phyloP scores from a whole-genome alignment of 371 early-diverging fungal species.

The Mucor lusitanicus region DNA sequence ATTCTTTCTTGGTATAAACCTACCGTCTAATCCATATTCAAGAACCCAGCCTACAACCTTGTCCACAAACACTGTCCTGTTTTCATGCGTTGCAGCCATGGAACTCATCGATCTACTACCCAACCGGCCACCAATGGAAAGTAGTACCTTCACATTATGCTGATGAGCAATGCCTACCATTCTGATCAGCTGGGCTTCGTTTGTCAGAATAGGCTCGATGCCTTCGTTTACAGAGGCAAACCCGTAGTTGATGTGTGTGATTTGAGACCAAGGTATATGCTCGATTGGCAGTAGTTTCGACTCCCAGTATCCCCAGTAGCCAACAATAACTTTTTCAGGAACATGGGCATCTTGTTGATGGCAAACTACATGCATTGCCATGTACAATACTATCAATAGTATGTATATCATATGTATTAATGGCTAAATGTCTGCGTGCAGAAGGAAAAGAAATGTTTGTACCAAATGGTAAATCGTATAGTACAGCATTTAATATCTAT shows the following conservation, averaged over 20 bases:
- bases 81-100: conserved; percentile 11
- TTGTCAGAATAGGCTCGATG: conserved; percentile 6
- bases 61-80: conserved; percentile 3
- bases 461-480: too few relatives aligned
- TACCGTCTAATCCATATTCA: conserved; percentile 20
- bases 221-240: conserved; percentile 20
- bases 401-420: background rate
- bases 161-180: conserved; percentile 43
- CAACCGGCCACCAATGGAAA: conserved; percentile 74
- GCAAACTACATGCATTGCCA: background rate
- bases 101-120: conserved; percentile 33
- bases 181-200: conserved; percentile 18
- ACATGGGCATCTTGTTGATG: background rate
- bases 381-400: background rate
- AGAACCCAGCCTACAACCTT: conserved; percentile 15
- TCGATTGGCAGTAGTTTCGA: conserved; percentile 22
- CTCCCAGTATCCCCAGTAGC: conserved; percentile 18
- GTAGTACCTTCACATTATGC: conserved; percentile 45
- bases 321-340: background rate
- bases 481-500: background rate
- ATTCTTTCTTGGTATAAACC: background rate
- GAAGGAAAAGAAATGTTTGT: background rate
- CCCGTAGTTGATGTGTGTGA: conserved; percentile 28
- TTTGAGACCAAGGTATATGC: conserved; percentile 27
- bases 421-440: background rate